A percentile compares a stretch with the other conserved stretches of the same genome.
phyloP scores from a whole-genome alignment of 352 stramenopile genomes.

The Elongisporangium senticosum region DNA sequence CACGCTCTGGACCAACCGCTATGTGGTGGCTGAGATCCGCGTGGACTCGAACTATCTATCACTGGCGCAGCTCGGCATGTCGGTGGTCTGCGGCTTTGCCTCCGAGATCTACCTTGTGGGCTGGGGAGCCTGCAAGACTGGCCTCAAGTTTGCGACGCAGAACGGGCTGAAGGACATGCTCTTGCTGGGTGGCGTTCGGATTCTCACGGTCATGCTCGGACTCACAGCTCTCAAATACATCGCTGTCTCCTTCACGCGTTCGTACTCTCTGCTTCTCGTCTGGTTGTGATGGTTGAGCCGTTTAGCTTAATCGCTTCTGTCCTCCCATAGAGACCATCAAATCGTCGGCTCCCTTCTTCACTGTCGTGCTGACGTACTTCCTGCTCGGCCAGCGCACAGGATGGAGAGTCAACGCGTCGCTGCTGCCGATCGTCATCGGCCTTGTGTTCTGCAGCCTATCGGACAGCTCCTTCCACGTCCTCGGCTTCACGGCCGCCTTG shows the following conservation, averaged over 20 bases:
- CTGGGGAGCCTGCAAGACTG: conserved; percentile 46
- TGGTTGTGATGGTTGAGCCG: conserved; percentile 5
- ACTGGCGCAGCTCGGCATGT: conserved; percentile 72
- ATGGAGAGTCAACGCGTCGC: conserved; percentile 75
- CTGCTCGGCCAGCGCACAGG: conserved; percentile 79
- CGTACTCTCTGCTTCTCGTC: conserved; percentile 8
- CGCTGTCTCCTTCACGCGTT: conserved; percentile 86
- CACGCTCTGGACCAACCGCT: conserved; percentile 83
- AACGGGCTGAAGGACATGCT: conserved; percentile 80
- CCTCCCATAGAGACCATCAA: conserved; percentile 85
- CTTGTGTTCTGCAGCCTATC: conserved; percentile 85
- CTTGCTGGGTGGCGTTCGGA: conserved; percentile 72
- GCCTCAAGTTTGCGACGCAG: conserved; percentile 45
- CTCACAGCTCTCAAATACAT: conserved; percentile 91
- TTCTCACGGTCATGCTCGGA: conserved; percentile 84
- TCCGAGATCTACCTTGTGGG: conserved; percentile 74
- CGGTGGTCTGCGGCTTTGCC: conserved; percentile 56
- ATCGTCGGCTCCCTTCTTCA: conserved; percentile 89
- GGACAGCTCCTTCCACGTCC: conserved; percentile 81
- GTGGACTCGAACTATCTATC: conserved; percentile 79
- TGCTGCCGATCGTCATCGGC: conserved; percentile 84
- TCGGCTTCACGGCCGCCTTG: conserved; percentile 87
- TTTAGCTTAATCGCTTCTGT: conserved; percentile 6
- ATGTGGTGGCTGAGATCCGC: conserved; percentile 65
- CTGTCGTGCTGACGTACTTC: conserved; percentile 82